Conservation (phyloP, 331 rosid species). For the Cydonia oblonga region DNA sequence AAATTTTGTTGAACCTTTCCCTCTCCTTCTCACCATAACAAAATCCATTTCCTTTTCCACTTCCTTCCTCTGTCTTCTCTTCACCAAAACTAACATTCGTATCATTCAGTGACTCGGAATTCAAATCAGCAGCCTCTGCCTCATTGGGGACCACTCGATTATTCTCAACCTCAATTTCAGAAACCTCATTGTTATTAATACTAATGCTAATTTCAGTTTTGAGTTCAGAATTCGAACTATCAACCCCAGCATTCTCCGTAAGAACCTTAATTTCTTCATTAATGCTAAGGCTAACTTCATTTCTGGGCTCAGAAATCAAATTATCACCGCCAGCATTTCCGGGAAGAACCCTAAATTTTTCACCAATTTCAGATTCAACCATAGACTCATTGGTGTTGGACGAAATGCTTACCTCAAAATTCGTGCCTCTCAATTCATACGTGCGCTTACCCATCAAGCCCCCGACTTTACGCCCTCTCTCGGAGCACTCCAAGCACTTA, state of each 20-base stretch:
- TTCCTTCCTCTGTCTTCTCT: constrained; percentile 26
- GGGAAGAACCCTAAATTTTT: constrained; percentile 16
- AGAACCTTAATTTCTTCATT: constrained; percentile 24
- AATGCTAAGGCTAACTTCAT: constrained; percentile 7
- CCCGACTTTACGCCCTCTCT: constrained; percentile 75
- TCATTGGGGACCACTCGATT: constrained; percentile 10
- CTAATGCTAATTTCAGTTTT: background rate
- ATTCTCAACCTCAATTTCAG: constrained; percentile 29
- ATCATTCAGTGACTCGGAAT: constrained; percentile 22
- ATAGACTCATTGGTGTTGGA: constrained; percentile 15
- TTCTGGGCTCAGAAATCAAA: constrained; percentile 14
- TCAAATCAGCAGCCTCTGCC: constrained; percentile 3
- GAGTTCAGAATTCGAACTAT: background rate
- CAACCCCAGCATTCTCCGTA: background rate
- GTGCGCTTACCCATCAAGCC: constrained; percentile 59
- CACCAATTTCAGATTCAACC: constrained; percentile 17
- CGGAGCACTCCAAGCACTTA: constrained; percentile 77
- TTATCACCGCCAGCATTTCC: constrained; percentile 11
- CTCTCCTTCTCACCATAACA: constrained; percentile 62
- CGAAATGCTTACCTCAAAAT: constrained; percentile 26
- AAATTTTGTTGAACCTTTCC: constrained; percentile 64
- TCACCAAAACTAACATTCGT: constrained; percentile 7
- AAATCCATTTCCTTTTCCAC: constrained; percentile 31
- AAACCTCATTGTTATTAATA: background rate
- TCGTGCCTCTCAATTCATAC: constrained; percentile 27